Evolutionary conservation across 2,329 filamentous ascomycete species (phyloP).

Genomic region (Grosmannia penicillata): DNA sequence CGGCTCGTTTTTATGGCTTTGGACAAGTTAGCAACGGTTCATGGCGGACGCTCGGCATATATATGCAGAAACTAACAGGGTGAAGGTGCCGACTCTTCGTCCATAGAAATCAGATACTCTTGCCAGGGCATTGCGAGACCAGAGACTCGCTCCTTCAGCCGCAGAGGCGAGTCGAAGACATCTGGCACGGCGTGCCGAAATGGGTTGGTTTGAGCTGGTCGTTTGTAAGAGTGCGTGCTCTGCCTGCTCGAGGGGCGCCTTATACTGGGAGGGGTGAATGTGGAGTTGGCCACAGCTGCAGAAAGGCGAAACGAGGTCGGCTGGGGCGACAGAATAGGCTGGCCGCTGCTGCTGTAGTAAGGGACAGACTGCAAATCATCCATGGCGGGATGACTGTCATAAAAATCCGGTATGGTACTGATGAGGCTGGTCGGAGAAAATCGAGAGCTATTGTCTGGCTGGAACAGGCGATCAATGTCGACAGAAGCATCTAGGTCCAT

Average conservation of each 20-base stretch:
- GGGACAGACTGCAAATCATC: no score
- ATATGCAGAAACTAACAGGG: constrained; percentile 12
- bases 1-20: constrained; percentile 5
- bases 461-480: no score
- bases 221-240: constrained; percentile 2
- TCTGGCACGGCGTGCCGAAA: neutral
- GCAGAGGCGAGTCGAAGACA: constrained; percentile 2
- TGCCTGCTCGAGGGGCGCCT: neutral
- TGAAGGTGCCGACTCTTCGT: constrained; percentile 9
- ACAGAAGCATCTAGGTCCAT: neutral
- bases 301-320: constrained; percentile 9
- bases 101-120: no score
- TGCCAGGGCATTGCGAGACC: neutral
- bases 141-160: constrained; percentile 4
- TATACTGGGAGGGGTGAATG: neutral
- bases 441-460: neutral
- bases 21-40: neutral
- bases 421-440: neutral
- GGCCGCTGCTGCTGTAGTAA: constrained; percentile 1
- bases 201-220: neutral
- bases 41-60: no score
- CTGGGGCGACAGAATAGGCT: constrained; percentile 5
- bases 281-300: constrained; percentile 1
- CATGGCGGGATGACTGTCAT: no score
- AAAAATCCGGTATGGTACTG: no score